Evolutionary conservation across 495 filamentous ascomycete species (phyloP).

Genomic region (Hypomontagnella submonticulosa): DNA sequence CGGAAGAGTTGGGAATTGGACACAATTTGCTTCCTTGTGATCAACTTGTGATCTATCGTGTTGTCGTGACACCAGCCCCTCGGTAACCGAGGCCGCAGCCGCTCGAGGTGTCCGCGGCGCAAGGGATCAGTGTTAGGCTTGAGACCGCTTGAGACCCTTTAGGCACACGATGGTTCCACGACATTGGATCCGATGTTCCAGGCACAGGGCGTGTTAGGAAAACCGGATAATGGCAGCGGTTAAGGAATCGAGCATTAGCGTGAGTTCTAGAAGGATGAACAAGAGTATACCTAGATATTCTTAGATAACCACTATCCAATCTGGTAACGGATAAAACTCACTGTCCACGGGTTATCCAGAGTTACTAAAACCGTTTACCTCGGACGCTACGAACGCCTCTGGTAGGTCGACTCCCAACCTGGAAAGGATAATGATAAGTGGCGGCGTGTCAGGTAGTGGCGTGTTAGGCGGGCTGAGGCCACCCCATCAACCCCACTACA

Average conservation of each 20-base stretch:
- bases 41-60: not conserved
- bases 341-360: conserved; percentile 7
- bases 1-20: not conserved
- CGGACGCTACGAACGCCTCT: not conserved
- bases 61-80: conserved; percentile 8
- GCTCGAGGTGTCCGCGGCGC: conserved; percentile 11
- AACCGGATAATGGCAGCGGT: conserved; percentile 31
- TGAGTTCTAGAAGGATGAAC: conserved; percentile 33
- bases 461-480: conserved; percentile 11
- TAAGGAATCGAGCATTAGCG: conserved; percentile 10
- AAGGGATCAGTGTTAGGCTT: conserved; percentile 10
- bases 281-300: conserved; percentile 17
- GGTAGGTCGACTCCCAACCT: too few species aligned
- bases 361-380: not conserved
- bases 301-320: conserved; percentile 21
- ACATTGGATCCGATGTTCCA: conserved; percentile 34
- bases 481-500: conserved; percentile 23
- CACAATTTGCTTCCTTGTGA: conserved; percentile 1
- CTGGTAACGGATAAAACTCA: conserved; percentile 15
- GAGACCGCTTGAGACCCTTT: conserved; percentile 1
- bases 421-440: conserved; percentile 25
- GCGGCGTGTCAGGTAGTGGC: conserved; percentile 20
- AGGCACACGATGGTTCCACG: conserved; percentile 29
- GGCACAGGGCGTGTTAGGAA: conserved; percentile 29
- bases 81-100: conserved; percentile 7